Evolutionary conservation across 2,329 filamentous ascomycete genomes (phyloP).

Genomic region (Aspergillus sp.): DNA sequence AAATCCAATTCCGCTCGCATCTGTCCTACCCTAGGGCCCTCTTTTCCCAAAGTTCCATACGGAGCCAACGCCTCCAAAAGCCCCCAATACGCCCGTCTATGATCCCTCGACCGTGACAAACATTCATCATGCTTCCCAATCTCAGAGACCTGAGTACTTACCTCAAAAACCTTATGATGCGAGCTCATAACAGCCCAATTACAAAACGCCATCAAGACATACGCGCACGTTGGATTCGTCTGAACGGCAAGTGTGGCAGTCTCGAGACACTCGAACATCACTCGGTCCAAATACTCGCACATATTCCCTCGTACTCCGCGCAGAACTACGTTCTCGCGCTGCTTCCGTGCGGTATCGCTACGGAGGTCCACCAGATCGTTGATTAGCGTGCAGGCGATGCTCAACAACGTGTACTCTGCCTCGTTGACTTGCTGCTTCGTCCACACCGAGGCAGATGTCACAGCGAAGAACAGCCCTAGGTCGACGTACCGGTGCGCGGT

Average conservation of each 20-base stretch:
- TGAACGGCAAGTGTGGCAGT: constrained; percentile 8
- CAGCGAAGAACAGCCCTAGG: constrained; percentile 17
- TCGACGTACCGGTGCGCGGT: constrained; percentile 22
- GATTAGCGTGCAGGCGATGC: constrained; percentile 18
- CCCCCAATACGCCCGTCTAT: constrained; percentile 9
- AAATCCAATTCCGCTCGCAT: neutral
- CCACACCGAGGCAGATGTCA: constrained; percentile 21
- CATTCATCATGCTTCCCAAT: neutral
- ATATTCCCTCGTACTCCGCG: constrained; percentile 19
- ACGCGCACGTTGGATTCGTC: constrained; percentile 9
- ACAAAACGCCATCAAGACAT: constrained; percentile 23
- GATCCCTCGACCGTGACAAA: constrained; percentile 3
- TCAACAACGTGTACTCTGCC: constrained; percentile 11
- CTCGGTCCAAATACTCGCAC: constrained; percentile 20
- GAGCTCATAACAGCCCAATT: constrained; percentile 27
- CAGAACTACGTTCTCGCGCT: constrained; percentile 24
- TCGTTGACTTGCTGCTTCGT: constrained; percentile 15
- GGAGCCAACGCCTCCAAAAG: constrained; percentile 17
- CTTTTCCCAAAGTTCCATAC: constrained; percentile 18
- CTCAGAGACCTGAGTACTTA: neutral
- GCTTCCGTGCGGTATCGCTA: constrained; percentile 23
- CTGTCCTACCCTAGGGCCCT: constrained; percentile 7
- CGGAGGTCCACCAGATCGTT: constrained; percentile 25
- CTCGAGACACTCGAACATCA: constrained; percentile 11
- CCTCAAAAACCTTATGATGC: constrained; percentile 27